phyloP scores from a whole-genome alignment of 805 yeast genomes.

The Candida railenensis region DNA sequence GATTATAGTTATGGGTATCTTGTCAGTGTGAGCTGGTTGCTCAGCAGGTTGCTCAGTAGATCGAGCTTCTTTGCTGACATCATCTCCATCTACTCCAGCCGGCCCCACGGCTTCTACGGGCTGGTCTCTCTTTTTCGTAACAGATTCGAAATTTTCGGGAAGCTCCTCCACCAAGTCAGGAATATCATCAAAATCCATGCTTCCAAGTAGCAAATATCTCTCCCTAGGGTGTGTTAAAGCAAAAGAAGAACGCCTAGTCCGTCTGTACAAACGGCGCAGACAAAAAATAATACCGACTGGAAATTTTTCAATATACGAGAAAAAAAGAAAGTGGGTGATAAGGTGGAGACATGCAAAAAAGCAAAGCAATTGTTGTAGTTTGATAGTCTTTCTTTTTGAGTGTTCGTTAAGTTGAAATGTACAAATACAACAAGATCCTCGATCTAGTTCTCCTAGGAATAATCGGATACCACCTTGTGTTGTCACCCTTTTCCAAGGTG shows the following conservation, averaged over 20 bases:
- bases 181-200: constrained; percentile 25
- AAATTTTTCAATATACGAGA: background rate
- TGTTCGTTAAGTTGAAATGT: constrained; percentile 11
- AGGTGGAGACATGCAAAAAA: too few relatives aligned
- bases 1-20: constrained; percentile 87
- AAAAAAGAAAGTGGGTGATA: too few relatives aligned
- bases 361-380: too few relatives aligned
- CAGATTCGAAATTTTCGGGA: constrained; percentile 4
- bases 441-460: constrained; percentile 39
- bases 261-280: background rate
- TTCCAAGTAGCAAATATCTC: background rate
- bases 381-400: background rate
- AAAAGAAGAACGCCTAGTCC: background rate
- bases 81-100: too few relatives aligned
- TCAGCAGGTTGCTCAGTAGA: constrained; percentile 8
- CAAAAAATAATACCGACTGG: too few relatives aligned
- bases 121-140: background rate
- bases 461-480: constrained; percentile 47
- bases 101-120: constrained; percentile 5
- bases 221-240: background rate
- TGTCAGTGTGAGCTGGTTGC: too few relatives aligned
- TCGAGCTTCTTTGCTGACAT: too few relatives aligned
- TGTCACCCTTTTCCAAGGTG: constrained; percentile 85
- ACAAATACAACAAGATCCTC: constrained; percentile 15
- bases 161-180: constrained; percentile 33